phyloP scores from a whole-genome alignment of 2,329 filamentous ascomycete species.

The Aspergillus alliaceus region DNA sequence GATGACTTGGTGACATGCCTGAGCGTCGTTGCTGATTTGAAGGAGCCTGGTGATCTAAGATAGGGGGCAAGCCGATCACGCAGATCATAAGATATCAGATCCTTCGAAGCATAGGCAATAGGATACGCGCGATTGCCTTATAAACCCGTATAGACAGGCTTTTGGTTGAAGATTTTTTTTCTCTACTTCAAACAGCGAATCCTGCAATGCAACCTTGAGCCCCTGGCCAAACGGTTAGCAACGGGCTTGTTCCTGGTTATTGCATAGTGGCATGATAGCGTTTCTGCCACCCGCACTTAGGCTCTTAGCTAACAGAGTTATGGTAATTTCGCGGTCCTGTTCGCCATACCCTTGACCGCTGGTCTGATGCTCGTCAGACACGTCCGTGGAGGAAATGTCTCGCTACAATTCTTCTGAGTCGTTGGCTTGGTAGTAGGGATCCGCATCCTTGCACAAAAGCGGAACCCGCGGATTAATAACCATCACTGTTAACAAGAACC shows the following conservation, averaged over 20 bases:
- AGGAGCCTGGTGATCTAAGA: conserved; percentile 3
- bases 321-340: neutral
- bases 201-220: conserved; percentile 17
- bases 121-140: conserved; percentile 10
- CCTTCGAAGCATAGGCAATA: conserved; percentile 5
- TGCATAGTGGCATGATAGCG: conserved; percentile 9
- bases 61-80: conserved; percentile 12
- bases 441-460: neutral
- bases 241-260: conserved; percentile 8
- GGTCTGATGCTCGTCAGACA: conserved; percentile 3
- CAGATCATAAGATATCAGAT: conserved; percentile 15
- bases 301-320: conserved; percentile 9
- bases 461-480: neutral
- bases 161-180: conserved; percentile 4
- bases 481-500: too few species aligned
- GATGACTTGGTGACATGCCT: neutral
- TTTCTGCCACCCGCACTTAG: conserved; percentile 8
- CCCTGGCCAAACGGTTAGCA: conserved; percentile 14
- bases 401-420: neutral
- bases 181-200: conserved; percentile 11
- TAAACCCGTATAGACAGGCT: conserved; percentile 7
- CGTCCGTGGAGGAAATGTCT: neutral
- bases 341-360: neutral
- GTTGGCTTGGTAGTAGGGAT: neutral
- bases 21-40: conserved; percentile 5